Evolutionary conservation across 805 yeast genomes (phyloP), one percentile per base, ranked within the genome.

Genomic region (Huiozyma sinensis): DNA sequence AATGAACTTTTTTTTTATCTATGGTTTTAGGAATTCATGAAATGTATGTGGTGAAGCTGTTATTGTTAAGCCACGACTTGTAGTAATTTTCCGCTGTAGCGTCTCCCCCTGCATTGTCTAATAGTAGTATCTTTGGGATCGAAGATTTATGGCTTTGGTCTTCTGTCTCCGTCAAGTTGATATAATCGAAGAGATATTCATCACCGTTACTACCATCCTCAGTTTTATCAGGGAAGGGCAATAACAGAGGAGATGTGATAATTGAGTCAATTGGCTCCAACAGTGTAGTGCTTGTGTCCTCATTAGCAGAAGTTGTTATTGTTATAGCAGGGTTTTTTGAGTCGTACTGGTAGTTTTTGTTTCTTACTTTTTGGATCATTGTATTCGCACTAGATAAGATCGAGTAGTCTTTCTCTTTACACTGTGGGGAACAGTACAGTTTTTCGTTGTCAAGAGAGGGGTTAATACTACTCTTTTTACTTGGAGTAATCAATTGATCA

Each of bases 401-500:
- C 6, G 42, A 38, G n/a, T 30, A 10, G 40, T 53, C 57, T 41
- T 49, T 51, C 27, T 32, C 31, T 36, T 45, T 49, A 45, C 64
- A 59, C n/a, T 41, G 41, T 6, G 48, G 49, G 4, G 61, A 56
- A 45, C 64, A 59, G 44, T 59, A 59, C 34, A 59, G 46, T 17
- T 17, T 17, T 17, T 17, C 24, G 13, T 46, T 48, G 36, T 50
- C 44, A 28, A 27, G 29, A n/a, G 31, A 36, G 24, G 33, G 33
- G 31, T 36, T 29, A 28, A 24, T 9, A 31, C 30, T 42, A 11
- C 12, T 34, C 13, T 34, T 34, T n/a, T 34, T 11, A 11, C 17
- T 4, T 7, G 44, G 40, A 9, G 31, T 33, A 9, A 59, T 58
- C 46, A 60, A 42, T 39, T 55, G 55, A 40, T 76, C 80, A 60